Evolutionary conservation across 495 filamentous ascomycete species (phyloP), one percentile per base, ranked within the genome.

Genomic region (Neurospora sp.): DNA sequence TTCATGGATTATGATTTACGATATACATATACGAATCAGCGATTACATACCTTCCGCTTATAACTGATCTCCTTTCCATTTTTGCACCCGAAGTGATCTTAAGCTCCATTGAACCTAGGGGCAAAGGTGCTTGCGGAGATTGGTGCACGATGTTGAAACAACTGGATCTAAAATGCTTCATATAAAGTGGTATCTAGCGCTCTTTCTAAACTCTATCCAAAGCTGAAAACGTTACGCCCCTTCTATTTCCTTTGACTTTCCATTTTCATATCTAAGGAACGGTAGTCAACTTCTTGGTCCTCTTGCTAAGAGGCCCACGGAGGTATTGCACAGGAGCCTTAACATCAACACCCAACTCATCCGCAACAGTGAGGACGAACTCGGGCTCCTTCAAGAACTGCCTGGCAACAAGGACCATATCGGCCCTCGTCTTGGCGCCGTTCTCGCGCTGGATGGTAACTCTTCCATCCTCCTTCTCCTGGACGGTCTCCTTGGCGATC

Each of bases 331-430:
- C 75, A 5, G 90, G 86, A 81, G 85, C 83, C 42, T 83, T 77
- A 15, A 92, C 84, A 36, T 86, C 76, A 0, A 92, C 88, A 31
- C 86, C 88, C 24, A 93, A 74, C 77, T 87, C 79, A 73, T 88
- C 84, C 11, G 91, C 91, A 28, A 86, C 84, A 43, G 83, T 86
- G 28, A 91, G 74, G 62, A 90, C 88, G 85, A 90, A 92, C 76
- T 91, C 89, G 2, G 90, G 88, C 77, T 92, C 90, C 31, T 90
- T 83, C 77, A 92, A 76, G 73, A 90, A 90, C 79, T 92, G 89
- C 34, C 90, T 82, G 1, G 84, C 91, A 5, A 90, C 80, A 8
- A 93, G 78, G n/a, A 92, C 88, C 15, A 88, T 78, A 80, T 93
- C 91, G 4, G 88, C 90, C 78, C 86, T 83, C 0, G 89, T 83